A percentile compares a stretch with the other conserved stretches of the same genome.
Evolutionary conservation across 2,329 filamentous ascomycete genomes (phyloP).

Genomic region (Trichoderma lentiforme): DNA sequence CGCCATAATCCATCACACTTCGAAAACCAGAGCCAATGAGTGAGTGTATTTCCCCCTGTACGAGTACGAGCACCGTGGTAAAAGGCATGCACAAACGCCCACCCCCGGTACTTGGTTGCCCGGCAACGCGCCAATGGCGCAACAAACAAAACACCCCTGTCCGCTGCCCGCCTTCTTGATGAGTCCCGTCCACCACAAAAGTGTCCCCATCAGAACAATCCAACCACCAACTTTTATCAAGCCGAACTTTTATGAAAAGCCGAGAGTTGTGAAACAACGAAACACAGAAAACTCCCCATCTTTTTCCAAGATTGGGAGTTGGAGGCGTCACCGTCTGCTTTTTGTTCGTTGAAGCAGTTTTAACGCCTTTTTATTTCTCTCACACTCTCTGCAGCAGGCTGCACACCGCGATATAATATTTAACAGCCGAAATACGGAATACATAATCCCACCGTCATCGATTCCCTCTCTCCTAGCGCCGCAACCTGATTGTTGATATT

Average conservation of each 20-base stretch:
- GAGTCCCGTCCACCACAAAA: constrained; percentile 14
- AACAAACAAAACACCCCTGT: constrained; percentile 18
- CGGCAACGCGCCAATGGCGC: constrained; percentile 13
- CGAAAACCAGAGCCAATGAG: background rate
- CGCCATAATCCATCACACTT: background rate
- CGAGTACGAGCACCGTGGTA: background rate
- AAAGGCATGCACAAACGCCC: background rate
- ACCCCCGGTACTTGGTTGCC: constrained; percentile 4
- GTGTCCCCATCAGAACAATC: constrained; percentile 4
- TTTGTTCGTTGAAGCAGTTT: background rate
- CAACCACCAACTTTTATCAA: constrained; percentile 12
- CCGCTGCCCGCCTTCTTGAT: constrained; percentile 14
- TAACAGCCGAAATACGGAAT: background rate
- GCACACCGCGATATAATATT: constrained; percentile 5
- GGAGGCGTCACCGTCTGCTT: background rate
- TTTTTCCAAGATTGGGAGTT: background rate
- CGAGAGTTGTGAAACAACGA: background rate
- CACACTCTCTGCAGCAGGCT: constrained; percentile 14
- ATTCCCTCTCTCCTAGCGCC: background rate
- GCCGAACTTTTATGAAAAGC: background rate
- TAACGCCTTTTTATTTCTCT: background rate
- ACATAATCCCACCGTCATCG: background rate
- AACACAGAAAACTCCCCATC: background rate
- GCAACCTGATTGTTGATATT: background rate
- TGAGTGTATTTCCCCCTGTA: background rate